A percentile compares a stretch with the other conserved stretches of the same genome.
These are phyloP conservation scores for Cucumis melo DNA, from an alignment of 306 rosid species.

Conservation along the genomic window DNA sequence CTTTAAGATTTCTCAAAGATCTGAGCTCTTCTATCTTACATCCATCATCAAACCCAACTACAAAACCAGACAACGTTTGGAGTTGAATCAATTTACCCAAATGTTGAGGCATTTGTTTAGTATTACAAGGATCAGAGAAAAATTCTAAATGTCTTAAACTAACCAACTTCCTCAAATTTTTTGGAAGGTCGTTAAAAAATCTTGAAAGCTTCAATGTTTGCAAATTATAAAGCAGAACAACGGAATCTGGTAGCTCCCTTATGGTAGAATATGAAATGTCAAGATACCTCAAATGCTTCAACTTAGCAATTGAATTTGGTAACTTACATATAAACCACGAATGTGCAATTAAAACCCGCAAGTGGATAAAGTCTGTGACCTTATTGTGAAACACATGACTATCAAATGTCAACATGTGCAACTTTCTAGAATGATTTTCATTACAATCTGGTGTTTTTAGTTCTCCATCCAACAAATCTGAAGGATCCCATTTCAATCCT, in stretches of 20 bases:
- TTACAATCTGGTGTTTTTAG: background rate
- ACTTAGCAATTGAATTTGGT: background rate
- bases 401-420: background rate
- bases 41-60: background rate
- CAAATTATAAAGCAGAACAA: background rate
- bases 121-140: background rate
- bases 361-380: background rate
- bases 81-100: background rate
- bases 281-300: constrained; percentile 10
- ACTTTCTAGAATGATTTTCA: background rate
- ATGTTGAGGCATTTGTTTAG: background rate
- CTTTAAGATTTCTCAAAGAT: background rate
- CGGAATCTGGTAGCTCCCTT: background rate
- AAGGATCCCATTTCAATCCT: background rate
- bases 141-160: constrained; percentile 2
- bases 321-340: background rate
- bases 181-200: background rate
- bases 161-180: background rate
- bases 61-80: background rate
- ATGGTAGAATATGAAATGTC: background rate
- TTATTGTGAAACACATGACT: background rate
- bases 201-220: background rate
- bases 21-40: background rate
- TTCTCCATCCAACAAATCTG: background rate
- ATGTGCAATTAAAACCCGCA: constrained; percentile 2